Evolutionary conservation across 768 basidiomycete genomes (phyloP).

Genomic region (Hemileccinum rubropunctum): DNA sequence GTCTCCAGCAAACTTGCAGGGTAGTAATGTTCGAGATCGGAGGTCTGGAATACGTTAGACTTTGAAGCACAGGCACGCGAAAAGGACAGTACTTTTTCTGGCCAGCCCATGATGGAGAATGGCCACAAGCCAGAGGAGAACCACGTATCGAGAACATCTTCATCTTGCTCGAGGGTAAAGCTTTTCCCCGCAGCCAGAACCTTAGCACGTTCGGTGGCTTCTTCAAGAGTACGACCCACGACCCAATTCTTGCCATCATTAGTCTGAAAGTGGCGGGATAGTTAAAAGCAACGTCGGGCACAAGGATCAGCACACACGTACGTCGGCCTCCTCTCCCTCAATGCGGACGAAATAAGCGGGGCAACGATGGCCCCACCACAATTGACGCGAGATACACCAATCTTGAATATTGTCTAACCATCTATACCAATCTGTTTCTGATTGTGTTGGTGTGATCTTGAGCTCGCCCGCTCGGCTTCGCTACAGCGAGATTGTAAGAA

Average conservation of each 20-base stretch:
- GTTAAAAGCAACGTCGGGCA: not conserved
- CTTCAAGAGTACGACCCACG: conserved; percentile 73
- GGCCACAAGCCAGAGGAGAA: conserved; percentile 98
- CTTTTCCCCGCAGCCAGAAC: conserved; percentile 59
- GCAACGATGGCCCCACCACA: conserved; percentile 99
- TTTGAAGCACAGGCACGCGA: not conserved
- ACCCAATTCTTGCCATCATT: conserved; percentile 87
- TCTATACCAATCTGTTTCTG: conserved; percentile 92
- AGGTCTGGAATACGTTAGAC: conserved; percentile 48
- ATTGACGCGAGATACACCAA: conserved; percentile 98
- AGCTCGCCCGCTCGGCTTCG: conserved; percentile 89
- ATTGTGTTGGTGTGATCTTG: conserved; percentile 74
- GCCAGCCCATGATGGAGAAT: conserved; percentile 97
- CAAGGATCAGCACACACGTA: conserved; percentile 28
- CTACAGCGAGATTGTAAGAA: conserved; percentile 37
- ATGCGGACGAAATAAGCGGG: conserved; percentile 92
- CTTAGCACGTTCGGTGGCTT: conserved; percentile 76
- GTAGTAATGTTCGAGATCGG: conserved; percentile 79
- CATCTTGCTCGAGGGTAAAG: conserved; percentile 87
- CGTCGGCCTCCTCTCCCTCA: conserved; percentile 71
- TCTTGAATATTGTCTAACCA: conserved; percentile 96
- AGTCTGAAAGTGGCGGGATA: conserved; percentile 35
- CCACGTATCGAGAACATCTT: conserved; percentile 98
- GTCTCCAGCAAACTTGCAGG: conserved; percentile 92
- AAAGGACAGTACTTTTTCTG: conserved; percentile 61